These are phyloP conservation scores for Ascochyta koolunga DNA, from an alignment of 2,329 filamentous ascomycete genomes.

Conservation along the genomic window DNA sequence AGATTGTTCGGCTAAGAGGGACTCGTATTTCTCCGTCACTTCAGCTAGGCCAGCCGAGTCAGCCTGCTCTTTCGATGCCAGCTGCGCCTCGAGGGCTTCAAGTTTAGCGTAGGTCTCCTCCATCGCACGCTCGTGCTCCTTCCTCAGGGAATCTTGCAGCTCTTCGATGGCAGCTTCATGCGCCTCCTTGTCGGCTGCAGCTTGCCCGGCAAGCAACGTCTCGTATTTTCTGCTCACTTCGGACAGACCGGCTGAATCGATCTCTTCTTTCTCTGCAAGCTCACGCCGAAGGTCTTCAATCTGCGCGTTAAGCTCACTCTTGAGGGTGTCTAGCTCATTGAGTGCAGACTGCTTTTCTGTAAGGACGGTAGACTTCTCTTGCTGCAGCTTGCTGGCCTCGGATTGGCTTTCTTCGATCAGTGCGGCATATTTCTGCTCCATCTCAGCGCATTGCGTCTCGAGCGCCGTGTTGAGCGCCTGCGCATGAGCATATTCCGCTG, in stretches of 20 bases:
- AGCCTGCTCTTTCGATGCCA: slow-evolving; percentile 23
- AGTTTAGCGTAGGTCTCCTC: slow-evolving; percentile 30
- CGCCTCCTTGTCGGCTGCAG: slow-evolving; percentile 23
- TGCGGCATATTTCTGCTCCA: slow-evolving; percentile 39
- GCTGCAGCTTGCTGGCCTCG: slow-evolving; percentile 32
- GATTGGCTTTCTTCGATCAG: slow-evolving; percentile 39
- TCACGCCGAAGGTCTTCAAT: slow-evolving; percentile 31
- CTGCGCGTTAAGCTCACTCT: slow-evolving; percentile 28
- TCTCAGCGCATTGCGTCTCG: slow-evolving; percentile 29
- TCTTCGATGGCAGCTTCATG: slow-evolving; percentile 30
- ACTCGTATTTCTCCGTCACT: slow-evolving; percentile 36
- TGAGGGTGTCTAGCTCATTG: slow-evolving; percentile 33
- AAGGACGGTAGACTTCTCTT: slow-evolving; percentile 33
- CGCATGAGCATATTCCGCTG: slow-evolving; percentile 28
- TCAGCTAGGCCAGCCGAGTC: slow-evolving; percentile 25
- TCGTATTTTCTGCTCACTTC: slow-evolving; percentile 39
- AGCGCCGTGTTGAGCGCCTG: slow-evolving; percentile 27
- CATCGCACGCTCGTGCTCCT: slow-evolving; percentile 25
- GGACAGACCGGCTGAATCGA: slow-evolving; percentile 20
- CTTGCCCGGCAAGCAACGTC: slow-evolving; percentile 31
- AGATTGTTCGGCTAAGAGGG: slow-evolving; percentile 33
- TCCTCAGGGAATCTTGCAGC: slow-evolving; percentile 26
- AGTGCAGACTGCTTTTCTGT: slow-evolving; percentile 32
- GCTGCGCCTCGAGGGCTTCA: slow-evolving; percentile 28
- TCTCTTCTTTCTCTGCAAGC: slow-evolving; percentile 25